Percentiles rank a stretch among this genome's conserved stretches.
Conservation (phyloP, 2,329 filamentous ascomycete genomes). For the Colletotrichum neosansevieriae region DNA sequence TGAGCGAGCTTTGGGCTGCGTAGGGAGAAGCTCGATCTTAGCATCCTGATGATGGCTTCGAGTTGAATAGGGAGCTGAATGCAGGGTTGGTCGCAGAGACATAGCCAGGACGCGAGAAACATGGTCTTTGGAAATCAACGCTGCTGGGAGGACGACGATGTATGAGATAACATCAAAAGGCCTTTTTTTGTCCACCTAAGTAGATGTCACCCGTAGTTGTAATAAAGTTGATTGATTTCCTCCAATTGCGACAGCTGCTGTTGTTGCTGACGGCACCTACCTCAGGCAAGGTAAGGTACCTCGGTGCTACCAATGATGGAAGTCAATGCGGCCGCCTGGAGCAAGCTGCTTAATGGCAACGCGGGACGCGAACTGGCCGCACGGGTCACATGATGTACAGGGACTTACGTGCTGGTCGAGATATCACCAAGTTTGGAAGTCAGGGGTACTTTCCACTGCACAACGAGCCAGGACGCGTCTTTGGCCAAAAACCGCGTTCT, state of each 20-base stretch:
- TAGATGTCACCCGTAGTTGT: not conserved
- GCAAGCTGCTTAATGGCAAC: not conserved
- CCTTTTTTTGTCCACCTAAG: too few species aligned
- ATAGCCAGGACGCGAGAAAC: too few species aligned
- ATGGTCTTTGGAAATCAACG: too few species aligned
- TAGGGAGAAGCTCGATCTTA: not conserved
- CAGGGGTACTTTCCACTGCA: not conserved
- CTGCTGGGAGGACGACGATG: too few species aligned
- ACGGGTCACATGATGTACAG: slow-evolving; percentile 8
- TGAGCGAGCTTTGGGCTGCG: not conserved
- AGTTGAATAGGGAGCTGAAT: too few species aligned
- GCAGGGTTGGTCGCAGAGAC: too few species aligned
- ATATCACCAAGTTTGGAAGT: not conserved
- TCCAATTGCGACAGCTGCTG: not conserved
- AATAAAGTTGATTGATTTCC: slow-evolving; percentile 4
- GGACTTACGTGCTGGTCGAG: not conserved
- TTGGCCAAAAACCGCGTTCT: slow-evolving; percentile 26
- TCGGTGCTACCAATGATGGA: not conserved
- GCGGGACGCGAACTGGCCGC: slow-evolving; percentile 11
- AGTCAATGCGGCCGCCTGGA: not conserved
- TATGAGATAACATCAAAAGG: too few species aligned
- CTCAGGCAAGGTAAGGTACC: too few species aligned
- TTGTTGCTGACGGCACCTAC: not conserved
- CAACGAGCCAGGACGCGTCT: slow-evolving; percentile 9
- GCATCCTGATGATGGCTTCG: not conserved